Percentiles rank a stretch among this genome's conserved stretches.
These are phyloP conservation scores for Phytophthora colocasiae DNA, from an alignment of 352 stramenopile species.

Conservation along the genomic window DNA sequence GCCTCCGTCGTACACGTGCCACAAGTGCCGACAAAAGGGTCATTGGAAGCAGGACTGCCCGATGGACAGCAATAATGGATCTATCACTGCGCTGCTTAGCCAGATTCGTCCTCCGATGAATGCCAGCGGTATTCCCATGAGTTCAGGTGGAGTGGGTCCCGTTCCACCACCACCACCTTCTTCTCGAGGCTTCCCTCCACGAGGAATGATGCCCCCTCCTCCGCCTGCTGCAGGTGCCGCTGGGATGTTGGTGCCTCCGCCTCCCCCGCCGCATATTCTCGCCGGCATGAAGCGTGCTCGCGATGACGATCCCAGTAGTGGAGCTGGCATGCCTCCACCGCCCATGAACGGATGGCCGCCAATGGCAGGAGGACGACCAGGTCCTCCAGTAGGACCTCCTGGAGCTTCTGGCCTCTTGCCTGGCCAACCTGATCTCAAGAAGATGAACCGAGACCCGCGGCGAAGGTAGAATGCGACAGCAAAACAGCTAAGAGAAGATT, in stretches of 20 bases:
- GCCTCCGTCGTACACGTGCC: conserved; percentile 82
- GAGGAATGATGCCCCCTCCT: conserved; percentile 47
- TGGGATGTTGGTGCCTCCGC: conserved; percentile 46
- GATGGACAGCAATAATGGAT: conserved; percentile 65
- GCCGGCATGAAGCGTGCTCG: conserved; percentile 53
- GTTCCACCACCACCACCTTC: conserved; percentile 19
- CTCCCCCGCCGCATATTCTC: conserved; percentile 54
- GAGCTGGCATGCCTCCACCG: conserved; percentile 16
- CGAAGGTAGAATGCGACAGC: conserved; percentile 25
- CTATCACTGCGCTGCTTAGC: conserved; percentile 51
- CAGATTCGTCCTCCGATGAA: conserved; percentile 36
- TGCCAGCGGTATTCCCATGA: conserved; percentile 23
- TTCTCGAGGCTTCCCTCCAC: conserved; percentile 30
- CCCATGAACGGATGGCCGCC: conserved; percentile 36
- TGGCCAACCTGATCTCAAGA: conserved; percentile 38
- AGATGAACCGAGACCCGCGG: conserved; percentile 35
- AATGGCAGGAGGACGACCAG: conserved; percentile 11
- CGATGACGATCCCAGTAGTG: conserved; percentile 32
- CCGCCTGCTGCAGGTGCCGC: conserved; percentile 21
- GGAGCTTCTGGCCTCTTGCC: conserved; percentile 16
- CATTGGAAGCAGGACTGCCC: conserved; percentile 91
- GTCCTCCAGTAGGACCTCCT: conserved; percentile 13
- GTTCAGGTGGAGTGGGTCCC: conserved; percentile 20
- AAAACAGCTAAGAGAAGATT: not conserved
- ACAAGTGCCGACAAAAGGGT: conserved; percentile 89